A percentile compares a stretch with the other conserved stretches of the same genome.
Evolutionary conservation across 2,329 filamentous ascomycete species (phyloP).

Genomic region (Helotiales sp.): DNA sequence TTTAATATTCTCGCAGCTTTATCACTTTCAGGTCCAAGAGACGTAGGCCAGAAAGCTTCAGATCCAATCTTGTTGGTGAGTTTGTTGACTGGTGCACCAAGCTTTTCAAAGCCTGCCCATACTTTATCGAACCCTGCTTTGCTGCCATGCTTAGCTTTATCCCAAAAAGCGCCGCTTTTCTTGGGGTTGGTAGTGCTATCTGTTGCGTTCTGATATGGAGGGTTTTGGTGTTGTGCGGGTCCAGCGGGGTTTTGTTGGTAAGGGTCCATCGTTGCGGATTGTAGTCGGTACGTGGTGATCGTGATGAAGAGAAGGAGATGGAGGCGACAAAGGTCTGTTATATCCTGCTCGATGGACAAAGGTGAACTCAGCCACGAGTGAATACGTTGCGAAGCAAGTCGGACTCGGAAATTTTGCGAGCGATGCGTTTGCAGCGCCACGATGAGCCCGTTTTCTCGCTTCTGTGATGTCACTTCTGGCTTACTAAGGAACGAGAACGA

Average conservation of each 20-base stretch:
- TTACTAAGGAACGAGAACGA: too few species aligned
- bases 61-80: conserved; percentile 78
- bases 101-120: conserved; percentile 66
- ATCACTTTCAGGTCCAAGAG: conserved; percentile 83
- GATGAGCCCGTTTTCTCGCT: too few species aligned
- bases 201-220: background rate
- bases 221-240: background rate
- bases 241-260: background rate
- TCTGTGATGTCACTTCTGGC: too few species aligned
- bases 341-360: background rate
- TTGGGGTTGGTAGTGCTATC: background rate
- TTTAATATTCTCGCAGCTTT: conserved; percentile 87
- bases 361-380: too few species aligned
- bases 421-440: too few species aligned
- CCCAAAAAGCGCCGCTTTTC: background rate
- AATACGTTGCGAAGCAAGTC: too few species aligned
- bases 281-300: background rate
- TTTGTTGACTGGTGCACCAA: conserved; percentile 74
- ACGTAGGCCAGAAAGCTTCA: conserved; percentile 82
- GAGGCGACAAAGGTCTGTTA: background rate
- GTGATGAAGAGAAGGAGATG: background rate
- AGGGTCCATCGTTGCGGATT: background rate
- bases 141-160: conserved; percentile 45
- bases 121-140: conserved; percentile 74
- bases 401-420: too few species aligned